phyloP scores from a whole-genome alignment of 371 early-diverging fungal genomes.

The Apophysomyces sp. region DNA sequence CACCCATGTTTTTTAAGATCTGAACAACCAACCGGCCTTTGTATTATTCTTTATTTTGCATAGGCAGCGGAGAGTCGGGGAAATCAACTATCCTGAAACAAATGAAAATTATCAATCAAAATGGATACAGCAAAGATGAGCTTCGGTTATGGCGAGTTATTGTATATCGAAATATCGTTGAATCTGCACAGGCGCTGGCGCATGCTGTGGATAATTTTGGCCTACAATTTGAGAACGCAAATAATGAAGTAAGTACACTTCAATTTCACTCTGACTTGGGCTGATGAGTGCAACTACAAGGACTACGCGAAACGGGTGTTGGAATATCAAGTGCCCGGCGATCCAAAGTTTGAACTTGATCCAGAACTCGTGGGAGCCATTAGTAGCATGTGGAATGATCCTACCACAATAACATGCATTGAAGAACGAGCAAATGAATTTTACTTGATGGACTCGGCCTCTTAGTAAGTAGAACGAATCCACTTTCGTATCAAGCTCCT shows the following conservation, averaged over 20 bases:
- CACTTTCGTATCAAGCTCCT: neutral
- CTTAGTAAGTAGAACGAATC: conserved; percentile 20
- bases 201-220: conserved; percentile 54
- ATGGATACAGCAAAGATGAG: conserved; percentile 81
- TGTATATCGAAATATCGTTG: conserved; percentile 75
- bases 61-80: conserved; percentile 85
- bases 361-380: conserved; percentile 61
- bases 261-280: neutral
- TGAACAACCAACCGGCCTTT: too few species aligned
- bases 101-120: conserved; percentile 88
- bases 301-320: conserved; percentile 21
- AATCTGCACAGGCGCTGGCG: conserved; percentile 63
- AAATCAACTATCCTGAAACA: conserved; percentile 88
- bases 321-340: conserved; percentile 52
- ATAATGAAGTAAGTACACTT: conserved; percentile 30
- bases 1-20: too few species aligned
- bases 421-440: conserved; percentile 60
- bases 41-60: neutral
- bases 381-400: conserved; percentile 63
- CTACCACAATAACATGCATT: conserved; percentile 51
- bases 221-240: conserved; percentile 38
- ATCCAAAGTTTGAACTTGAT: conserved; percentile 48
- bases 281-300: neutral
- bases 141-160: conserved; percentile 64
- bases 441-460: conserved; percentile 77